phyloP scores from a whole-genome alignment of 352 stramenopile species.

The Globisporangium carolinianum region DNA sequence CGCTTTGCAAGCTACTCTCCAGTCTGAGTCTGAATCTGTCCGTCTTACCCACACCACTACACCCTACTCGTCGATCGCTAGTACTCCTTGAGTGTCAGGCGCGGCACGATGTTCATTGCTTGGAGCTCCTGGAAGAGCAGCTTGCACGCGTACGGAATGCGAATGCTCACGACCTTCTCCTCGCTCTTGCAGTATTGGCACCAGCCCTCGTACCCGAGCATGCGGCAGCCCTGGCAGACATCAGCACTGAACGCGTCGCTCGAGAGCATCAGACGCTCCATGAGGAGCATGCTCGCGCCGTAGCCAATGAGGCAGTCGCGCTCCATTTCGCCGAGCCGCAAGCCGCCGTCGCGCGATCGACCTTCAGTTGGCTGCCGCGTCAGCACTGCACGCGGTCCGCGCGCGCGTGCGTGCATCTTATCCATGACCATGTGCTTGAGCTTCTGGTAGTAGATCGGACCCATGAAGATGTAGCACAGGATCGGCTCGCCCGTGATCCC shows the following conservation, averaged over 20 bases:
- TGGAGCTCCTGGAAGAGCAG: constrained; percentile 98
- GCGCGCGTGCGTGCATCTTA: constrained; percentile 98
- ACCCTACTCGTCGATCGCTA: constrained; percentile 5
- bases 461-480: constrained; percentile 99
- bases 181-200: constrained; percentile 98
- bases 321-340: constrained; percentile 99
- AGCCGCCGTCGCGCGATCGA: constrained; percentile 94
- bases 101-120: constrained; percentile 99
- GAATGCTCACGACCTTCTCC: constrained; percentile 96
- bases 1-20: no score
- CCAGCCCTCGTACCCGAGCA: constrained; percentile 97
- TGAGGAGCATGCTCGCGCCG: constrained; percentile 98
- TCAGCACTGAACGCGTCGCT: constrained; percentile 98
- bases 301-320: constrained; percentile 99
- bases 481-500: constrained; percentile 96
- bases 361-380: constrained; percentile 99
- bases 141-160: constrained; percentile 99
- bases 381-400: constrained; percentile 92
- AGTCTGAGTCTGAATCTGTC: no score
- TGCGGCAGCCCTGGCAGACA: constrained; percentile 96
- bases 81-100: constrained; percentile 94
- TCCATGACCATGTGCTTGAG: constrained; percentile 99
- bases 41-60: no score
- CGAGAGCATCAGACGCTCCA: constrained; percentile 99
- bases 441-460: constrained; percentile 99